Conservation (phyloP, 345 rosid species). For the Salix udensis region DNA sequence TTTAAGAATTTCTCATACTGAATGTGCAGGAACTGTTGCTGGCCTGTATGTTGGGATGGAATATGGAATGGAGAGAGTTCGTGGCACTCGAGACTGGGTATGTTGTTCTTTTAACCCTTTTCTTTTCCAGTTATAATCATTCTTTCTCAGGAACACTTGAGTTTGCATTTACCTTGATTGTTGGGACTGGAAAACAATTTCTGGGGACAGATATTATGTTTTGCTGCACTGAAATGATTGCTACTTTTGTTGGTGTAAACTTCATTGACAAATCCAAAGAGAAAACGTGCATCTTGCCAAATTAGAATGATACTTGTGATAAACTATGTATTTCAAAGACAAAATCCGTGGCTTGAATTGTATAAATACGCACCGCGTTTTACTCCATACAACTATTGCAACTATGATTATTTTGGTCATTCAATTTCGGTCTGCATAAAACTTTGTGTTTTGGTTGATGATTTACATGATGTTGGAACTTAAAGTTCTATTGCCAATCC, state of each 20-base stretch:
- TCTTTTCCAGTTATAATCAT: background rate
- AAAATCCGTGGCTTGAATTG: background rate
- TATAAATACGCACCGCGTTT: background rate
- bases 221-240: background rate
- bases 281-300: too few relatives aligned
- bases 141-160: background rate
- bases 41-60: slow-evolving; percentile 76
- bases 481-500: too few relatives aligned
- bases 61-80: slow-evolving; percentile 62
- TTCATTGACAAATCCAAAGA: too few relatives aligned
- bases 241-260: background rate
- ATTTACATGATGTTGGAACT: too few relatives aligned
- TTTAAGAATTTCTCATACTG: background rate
- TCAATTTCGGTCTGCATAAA: background rate
- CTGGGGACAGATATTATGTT: too few relatives aligned
- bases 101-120: background rate
- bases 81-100: slow-evolving; percentile 84
- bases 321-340: background rate
- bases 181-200: too few relatives aligned
- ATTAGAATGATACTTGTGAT: background rate
- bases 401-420: background rate
- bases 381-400: background rate
- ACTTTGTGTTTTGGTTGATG: background rate
- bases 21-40: slow-evolving; percentile 52
- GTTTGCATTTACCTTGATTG: too few relatives aligned